These are phyloP conservation scores for Linnemannia zychae DNA, from an alignment of 192 early-diverging fungal genomes.

Conservation along the genomic window DNA sequence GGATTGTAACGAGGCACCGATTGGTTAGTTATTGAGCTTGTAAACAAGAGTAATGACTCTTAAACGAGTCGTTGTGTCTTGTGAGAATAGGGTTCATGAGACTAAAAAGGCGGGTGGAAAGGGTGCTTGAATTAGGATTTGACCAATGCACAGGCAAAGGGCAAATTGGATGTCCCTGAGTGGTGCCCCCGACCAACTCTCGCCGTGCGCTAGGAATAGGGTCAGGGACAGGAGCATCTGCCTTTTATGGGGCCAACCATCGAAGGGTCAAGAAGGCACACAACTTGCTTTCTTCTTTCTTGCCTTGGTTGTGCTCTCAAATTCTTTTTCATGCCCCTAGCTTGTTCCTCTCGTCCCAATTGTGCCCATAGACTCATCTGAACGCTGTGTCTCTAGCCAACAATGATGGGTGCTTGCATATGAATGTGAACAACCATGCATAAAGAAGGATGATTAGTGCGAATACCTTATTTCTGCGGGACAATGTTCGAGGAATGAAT, in stretches of 20 bases:
- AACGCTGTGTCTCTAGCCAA: not conserved
- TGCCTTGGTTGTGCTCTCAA: not conserved
- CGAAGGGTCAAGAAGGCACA: too few species aligned
- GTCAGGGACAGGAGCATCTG: not conserved
- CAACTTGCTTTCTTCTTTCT: not conserved
- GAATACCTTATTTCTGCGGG: not conserved
- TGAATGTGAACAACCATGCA: not conserved
- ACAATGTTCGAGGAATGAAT: too few species aligned
- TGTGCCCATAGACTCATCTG: not conserved
- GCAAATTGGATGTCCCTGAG: not conserved
- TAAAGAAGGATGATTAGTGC: not conserved
- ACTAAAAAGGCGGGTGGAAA: too few species aligned
- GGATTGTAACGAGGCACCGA: not conserved
- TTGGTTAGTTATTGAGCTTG: not conserved
- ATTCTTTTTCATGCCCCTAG: not conserved
- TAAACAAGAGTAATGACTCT: not conserved
- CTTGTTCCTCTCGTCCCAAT: not conserved
- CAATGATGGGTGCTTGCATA: not conserved
- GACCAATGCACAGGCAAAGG: conserved; percentile 2
- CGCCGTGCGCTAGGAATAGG: not conserved
- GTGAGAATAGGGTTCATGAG: not conserved
- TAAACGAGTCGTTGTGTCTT: not conserved
- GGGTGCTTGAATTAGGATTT: conserved; percentile 1
- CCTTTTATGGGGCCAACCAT: not conserved
- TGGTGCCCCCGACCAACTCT: conserved; percentile 10